phyloP scores from a whole-genome alignment of 345 rosid genomes.

The Geranium rotundifolium region DNA sequence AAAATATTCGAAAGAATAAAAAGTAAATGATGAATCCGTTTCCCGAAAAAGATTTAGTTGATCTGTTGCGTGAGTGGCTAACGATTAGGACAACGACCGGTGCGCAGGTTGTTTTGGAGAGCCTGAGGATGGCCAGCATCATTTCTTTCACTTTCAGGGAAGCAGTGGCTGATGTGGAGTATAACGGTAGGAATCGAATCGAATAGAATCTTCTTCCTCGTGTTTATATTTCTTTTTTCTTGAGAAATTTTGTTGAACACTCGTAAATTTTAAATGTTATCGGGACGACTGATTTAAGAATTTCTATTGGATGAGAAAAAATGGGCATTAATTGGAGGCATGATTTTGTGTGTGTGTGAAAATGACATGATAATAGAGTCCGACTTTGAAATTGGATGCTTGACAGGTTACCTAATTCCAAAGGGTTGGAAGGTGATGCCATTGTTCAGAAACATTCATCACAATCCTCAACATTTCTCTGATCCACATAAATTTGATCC shows the following conservation, averaged over 20 bases:
- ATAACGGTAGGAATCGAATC: conserved; percentile 37
- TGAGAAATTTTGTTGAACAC: background rate
- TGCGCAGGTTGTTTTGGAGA: conserved; percentile 55
- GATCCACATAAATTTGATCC: conserved; percentile 65
- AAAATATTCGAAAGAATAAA: too few relatives aligned
- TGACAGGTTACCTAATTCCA: conserved; percentile 59
- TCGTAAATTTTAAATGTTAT: background rate
- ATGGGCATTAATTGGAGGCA: too few relatives aligned
- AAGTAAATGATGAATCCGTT: too few relatives aligned
- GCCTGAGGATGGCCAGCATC: conserved; percentile 63
- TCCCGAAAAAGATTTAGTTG: too few relatives aligned
- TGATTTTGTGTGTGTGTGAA: too few relatives aligned
- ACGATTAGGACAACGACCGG: background rate
- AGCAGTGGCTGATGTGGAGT: conserved; percentile 61
- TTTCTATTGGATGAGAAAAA: too few relatives aligned
- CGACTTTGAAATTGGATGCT: background rate
- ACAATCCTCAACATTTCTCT: conserved; percentile 42
- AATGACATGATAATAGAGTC: too few relatives aligned
- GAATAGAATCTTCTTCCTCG: background rate
- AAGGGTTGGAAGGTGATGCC: conserved; percentile 88
- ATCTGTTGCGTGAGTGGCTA: too few relatives aligned
- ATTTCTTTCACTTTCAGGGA: conserved; percentile 72
- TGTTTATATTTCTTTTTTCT: background rate
- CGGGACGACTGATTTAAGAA: too few relatives aligned
- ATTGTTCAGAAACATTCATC: conserved; percentile 65